Percentiles rank a stretch among this genome's conserved stretches.
Evolutionary conservation across 2,329 filamentous ascomycete species (phyloP).

Genomic region (Fusarium cicatricum): DNA sequence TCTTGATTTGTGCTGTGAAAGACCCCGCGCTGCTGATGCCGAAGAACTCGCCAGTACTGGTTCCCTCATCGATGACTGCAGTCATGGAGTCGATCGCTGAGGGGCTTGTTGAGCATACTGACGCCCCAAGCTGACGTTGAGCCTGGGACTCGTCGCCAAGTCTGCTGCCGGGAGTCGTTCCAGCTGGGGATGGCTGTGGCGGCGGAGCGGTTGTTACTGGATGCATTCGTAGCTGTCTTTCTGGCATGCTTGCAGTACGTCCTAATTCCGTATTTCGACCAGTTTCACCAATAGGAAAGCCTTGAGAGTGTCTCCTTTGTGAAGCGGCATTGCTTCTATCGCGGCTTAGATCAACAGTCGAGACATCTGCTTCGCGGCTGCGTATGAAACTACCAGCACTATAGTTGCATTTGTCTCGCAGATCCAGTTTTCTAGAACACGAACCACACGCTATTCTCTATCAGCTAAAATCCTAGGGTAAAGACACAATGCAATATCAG

Average conservation of each 20-base stretch:
- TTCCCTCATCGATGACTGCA: conserved; percentile 52
- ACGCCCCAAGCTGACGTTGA: conserved; percentile 19
- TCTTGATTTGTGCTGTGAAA: conserved; percentile 57
- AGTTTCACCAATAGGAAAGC: neutral
- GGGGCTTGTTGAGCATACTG: conserved; percentile 33
- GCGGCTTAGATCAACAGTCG: neutral
- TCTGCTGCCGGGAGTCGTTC: conserved; percentile 15
- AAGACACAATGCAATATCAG: neutral
- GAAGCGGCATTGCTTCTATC: neutral
- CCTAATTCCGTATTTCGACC: neutral
- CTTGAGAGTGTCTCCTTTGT: neutral
- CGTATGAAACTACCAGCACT: conserved; percentile 14
- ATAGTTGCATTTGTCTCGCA: conserved; percentile 44
- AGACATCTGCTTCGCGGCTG: conserved; percentile 1
- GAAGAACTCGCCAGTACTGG: conserved; percentile 53
- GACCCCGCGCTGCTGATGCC: conserved; percentile 57
- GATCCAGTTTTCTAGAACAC: conserved; percentile 42
- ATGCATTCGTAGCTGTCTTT: neutral
- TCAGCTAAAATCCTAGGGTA: neutral
- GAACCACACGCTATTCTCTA: conserved; percentile 42
- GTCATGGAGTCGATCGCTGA: conserved; percentile 56
- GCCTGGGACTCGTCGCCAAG: conserved; percentile 4
- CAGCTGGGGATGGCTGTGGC: conserved; percentile 18
- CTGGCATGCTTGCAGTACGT: neutral
- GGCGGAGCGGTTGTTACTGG: neutral